Evolutionary conservation across 306 rosid genomes (phyloP), one percentile per base, ranked within the genome.

Genomic region (Corylus americana): DNA sequence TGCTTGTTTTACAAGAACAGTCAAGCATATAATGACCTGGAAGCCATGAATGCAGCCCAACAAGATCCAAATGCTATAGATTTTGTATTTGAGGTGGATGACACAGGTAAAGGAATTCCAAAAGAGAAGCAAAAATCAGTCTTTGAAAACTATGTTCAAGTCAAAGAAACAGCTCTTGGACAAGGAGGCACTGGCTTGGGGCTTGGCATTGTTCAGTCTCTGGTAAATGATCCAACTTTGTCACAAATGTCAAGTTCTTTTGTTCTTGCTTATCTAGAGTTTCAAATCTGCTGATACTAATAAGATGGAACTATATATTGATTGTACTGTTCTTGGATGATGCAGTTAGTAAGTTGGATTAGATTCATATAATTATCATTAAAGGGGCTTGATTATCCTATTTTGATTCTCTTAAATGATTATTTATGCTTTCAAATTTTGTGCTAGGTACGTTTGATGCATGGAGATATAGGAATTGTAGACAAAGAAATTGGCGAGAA

Each of bases 171-270:
- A 47, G 76, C 87, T 70, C 61, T 79, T 70, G 90, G 89, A 16
- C 86, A 77, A 74, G 92, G 86, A 53, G 97, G 97, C 83, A 91
- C 97, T 83, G 97, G 98, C 73, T 90, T 94, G 73, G 97, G 98
- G 85, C 97, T 94, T 70, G 97, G 97, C 49, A 94, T 94, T 77
- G 97, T 94, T 66, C 92, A 90, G 11, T 92, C 97, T 5, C 51
- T 92, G 89, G 98, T 92, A 85, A 25, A 88, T 75, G 55, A 42
- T 12, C 74, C 11, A 73, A 11, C 71, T 39, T 25, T 37, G 48
- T 20, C 16, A 2, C 71, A 37, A 39, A 10, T 10, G 7, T 67
- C 49, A 39, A 39, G 17, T 13, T 39, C 12, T 9, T 67, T 4
- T 67, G 16, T 49, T 27, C 4, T 45, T 9, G 17, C 16, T 69